phyloP scores from a whole-genome alignment of 2,329 filamentous ascomycete species.

The Botrytis squamosa region DNA sequence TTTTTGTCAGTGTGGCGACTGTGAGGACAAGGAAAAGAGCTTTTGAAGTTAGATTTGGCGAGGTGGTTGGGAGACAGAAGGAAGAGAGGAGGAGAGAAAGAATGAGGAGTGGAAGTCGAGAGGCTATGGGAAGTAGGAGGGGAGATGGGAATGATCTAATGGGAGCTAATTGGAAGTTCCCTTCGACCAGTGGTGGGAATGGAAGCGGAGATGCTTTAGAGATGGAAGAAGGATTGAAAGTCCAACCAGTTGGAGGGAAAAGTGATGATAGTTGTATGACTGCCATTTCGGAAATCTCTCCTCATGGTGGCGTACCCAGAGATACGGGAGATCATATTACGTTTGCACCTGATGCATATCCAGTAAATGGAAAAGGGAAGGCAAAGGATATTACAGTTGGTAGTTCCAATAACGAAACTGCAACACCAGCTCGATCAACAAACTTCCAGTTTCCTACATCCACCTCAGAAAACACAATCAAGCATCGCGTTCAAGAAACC shows the following conservation, averaged over 20 bases:
- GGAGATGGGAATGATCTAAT: neutral
- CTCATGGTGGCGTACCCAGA: neutral
- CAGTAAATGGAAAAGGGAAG: neutral
- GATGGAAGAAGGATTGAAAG: neutral
- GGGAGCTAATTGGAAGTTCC: neutral
- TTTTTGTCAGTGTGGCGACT: conserved; percentile 66
- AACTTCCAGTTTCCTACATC: neutral
- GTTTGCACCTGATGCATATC: neutral
- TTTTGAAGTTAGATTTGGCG: conserved; percentile 60
- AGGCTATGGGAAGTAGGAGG: neutral
- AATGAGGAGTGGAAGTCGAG: neutral
- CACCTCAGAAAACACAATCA: neutral
- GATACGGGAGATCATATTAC: conserved; percentile 12
- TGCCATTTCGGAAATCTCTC: conserved; percentile 1
- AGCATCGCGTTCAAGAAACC: neutral
- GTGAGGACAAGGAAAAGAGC: conserved; percentile 58
- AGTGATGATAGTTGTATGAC: neutral
- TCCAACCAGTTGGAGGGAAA: neutral
- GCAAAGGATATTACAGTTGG: neutral
- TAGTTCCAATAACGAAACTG: neutral
- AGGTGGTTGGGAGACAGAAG: conserved; percentile 7
- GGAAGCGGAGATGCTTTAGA: neutral
- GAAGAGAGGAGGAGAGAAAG: neutral
- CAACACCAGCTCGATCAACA: neutral
- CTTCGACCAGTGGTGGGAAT: neutral